Evolutionary conservation across 1,284 basidiomycete genomes (phyloP), one percentile per base, ranked within the genome.

Genomic region (Microbotryum saponariae): DNA sequence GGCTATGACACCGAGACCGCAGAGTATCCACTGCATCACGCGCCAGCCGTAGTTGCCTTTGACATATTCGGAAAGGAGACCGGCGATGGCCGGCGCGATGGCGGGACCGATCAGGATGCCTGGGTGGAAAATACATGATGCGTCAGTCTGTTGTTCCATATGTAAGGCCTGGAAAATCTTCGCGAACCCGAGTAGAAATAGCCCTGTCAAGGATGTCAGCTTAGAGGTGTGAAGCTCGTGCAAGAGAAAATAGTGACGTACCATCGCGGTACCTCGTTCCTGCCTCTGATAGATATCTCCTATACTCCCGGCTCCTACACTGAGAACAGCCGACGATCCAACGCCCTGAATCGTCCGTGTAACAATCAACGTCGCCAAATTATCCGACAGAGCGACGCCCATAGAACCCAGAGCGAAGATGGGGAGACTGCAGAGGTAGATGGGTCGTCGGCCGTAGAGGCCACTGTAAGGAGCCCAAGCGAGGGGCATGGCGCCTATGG

Each of bases 241-340:
- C 21, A 16, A 42, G 48, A 23, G 29, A 49, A 51, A 47, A 33
- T 14, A 12, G 27, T 16, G 44, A 81, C 61, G 62, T 0, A 84
- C 83, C 80, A 86, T 83, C 0, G 83, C 84, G 10, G 76, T 77
- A 1, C 84, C 84, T 46, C 85, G 74, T 68, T 85, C 81, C 55
- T 84, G 82, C 1, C 85, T 77, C 49, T 74, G 77, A 70, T 82
- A 86, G 23, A 86, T 80, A 71, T 87, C 84, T 4, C 83, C 83
- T 51, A 87, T 82, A 0, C 82, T 82, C 1, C 82, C 84, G 0
- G 80, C 79, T 2, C 85, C 85, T 10, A 87, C 79, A 0, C 81
- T 77, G 25, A 85, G 67, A 1, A 82, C 82, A 6, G 79, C 78
- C 0, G 72, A 73, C 16, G 71, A 73, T 0, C 75, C 74, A 62